Evolutionary conservation across 73 alveolate species (phyloP).

Genomic region (Paramecium caudatum): DNA sequence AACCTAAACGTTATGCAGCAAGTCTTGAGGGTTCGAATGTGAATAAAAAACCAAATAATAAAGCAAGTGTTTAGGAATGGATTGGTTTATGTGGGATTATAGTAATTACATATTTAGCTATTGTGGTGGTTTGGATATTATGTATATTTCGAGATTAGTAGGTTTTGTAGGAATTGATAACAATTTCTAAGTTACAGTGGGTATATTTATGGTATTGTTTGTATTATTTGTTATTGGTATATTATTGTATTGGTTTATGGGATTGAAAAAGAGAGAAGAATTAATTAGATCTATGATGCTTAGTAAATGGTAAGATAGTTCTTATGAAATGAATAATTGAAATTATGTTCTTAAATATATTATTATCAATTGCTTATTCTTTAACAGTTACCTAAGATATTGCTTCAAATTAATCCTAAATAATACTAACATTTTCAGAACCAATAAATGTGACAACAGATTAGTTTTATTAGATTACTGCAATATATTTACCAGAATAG

Average conservation of each 20-base stretch:
- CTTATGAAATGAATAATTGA: constrained; percentile 46
- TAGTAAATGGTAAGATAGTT: constrained; percentile 63
- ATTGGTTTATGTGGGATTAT: constrained; percentile 5
- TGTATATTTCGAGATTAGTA: neutral
- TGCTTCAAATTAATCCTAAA: constrained; percentile 15
- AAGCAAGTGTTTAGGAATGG: constrained; percentile 18
- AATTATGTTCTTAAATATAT: too few species aligned
- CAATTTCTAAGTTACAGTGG: constrained; percentile 29
- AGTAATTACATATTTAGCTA: neutral
- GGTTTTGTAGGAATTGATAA: constrained; percentile 31
- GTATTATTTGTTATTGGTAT: constrained; percentile 48
- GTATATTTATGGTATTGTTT: constrained; percentile 37
- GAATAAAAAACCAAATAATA: neutral
- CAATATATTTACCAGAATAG: neutral
- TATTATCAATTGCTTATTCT: too few species aligned
- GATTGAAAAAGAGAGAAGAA: constrained; percentile 50
- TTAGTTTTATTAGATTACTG: neutral
- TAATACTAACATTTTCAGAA: constrained; percentile 3
- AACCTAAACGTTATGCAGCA: constrained; percentile 53
- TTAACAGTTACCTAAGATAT: too few species aligned
- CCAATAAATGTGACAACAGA: neutral
- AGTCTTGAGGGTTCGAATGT: constrained; percentile 1
- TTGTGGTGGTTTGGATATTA: constrained; percentile 1
- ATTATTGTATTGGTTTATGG: constrained; percentile 4
- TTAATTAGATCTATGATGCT: constrained; percentile 52